Evolutionary conservation across 306 rosid species (phyloP).

Genomic region (Psophocarpus tetragonolobus): DNA sequence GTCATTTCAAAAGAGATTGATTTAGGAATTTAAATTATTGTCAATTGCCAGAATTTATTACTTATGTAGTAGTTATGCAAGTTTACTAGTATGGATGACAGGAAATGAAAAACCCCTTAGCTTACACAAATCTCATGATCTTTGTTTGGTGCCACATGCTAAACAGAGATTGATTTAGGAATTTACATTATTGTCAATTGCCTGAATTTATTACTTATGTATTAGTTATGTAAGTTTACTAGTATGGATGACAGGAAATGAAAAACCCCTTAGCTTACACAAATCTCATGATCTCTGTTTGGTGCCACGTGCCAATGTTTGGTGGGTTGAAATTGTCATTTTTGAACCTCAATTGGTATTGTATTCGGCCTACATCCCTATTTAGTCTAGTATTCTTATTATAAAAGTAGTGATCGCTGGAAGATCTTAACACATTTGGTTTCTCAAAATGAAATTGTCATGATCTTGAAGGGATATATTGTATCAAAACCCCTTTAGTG

Average conservation of each 20-base stretch:
- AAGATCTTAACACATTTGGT: conserved; percentile 1
- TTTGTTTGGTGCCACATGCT: conserved; percentile 7
- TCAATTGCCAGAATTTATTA: not conserved
- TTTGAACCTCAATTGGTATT: not conserved
- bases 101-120: not conserved
- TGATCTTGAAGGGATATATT: conserved; percentile 27
- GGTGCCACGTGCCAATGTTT: not conserved
- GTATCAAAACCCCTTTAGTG: not conserved
- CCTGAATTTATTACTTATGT: not conserved
- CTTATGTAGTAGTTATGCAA: not conserved
- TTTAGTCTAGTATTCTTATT: conserved; percentile 15
- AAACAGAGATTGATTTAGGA: not conserved
- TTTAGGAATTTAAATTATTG: not conserved
- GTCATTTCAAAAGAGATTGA: not conserved
- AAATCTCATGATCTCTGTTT: not conserved
- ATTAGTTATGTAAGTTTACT: not conserved
- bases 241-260: not conserved
- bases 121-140: not conserved
- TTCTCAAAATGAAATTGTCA: conserved; percentile 22
- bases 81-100: not conserved
- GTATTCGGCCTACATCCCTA: not conserved
- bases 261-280: not conserved
- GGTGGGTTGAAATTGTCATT: not conserved
- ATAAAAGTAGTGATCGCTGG: not conserved
- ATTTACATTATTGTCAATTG: not conserved